Base-by-base conservation (phyloP, 306 rosid species). In the Acmispon strigosus region DNA sequence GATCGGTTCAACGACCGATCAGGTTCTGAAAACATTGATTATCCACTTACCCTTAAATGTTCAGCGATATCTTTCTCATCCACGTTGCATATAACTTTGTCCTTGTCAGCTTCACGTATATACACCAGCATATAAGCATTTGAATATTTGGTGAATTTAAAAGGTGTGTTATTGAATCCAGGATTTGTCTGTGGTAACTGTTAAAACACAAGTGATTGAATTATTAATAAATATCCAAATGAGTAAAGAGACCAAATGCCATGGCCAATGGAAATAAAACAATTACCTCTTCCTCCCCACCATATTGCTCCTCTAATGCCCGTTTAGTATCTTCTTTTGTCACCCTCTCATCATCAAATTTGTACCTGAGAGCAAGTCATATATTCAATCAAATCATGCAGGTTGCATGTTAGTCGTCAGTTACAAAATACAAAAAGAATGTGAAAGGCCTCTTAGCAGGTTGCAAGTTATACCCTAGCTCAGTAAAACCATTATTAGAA, bases 51-150 rank as follows among this genome's bases (percentile, higher is more conserved):
- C 89, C 99, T 86, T 55, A 95, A 89, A 83, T 95, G 99, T 66
- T 95, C 99, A 15, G 99, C 97, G 51, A 95, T 91, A 81, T 95
- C 99, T 83, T 89, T 91, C 89, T 95, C 99, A 73, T 91, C 99
- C 70, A 91, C 99, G 62, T 91, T 88, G 81, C 99, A 95, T 72
- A 95, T 89, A 79, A 95, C 86, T 84, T 95, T 91, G 57, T 95
- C 99, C 85, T 76, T 95, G 90, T 95, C 99, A 82, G 90, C 84
- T 73, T 95, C 99, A 48, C 99, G 99, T 32, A 95, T 91, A 66
- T 95, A 95, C 70, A 95, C 99, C 76, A 95, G 96, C 99, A 95
- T 95, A 69, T 95, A 95, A 20, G 99, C 99, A 72, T 95, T 95
- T 72, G 99, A 95, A 72, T 91, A 95, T 65, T 95, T 95, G 58